Conservation (phyloP, 192 early-diverging fungal genomes). For the Backusella psychrophila region DNA sequence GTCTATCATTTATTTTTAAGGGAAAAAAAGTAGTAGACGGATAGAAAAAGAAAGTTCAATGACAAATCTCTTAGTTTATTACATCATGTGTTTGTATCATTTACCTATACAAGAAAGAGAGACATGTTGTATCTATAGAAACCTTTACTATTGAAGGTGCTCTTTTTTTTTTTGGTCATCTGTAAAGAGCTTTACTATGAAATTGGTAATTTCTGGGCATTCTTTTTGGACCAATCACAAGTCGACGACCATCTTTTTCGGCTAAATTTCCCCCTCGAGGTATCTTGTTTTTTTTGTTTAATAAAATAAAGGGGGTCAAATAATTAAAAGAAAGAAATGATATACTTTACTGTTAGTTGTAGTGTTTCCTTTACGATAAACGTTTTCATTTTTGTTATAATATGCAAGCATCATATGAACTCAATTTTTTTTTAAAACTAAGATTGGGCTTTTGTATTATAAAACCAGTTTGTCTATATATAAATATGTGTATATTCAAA, state of each 20-base stretch:
- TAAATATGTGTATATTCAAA: too few species aligned
- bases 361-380: neutral
- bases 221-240: neutral
- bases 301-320: neutral
- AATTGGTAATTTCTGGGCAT: slow-evolving; percentile 1
- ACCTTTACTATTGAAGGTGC: neutral
- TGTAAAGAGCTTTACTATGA: neutral
- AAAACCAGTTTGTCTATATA: neutral
- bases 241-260: neutral
- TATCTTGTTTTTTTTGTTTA: neutral
- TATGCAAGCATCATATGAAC: neutral
- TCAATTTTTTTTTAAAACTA: neutral
- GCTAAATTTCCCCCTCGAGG: neutral
- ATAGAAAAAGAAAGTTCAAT: neutral
- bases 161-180: neutral
- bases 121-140: neutral
- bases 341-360: neutral
- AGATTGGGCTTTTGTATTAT: neutral
- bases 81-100: neutral
- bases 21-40: neutral
- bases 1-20: neutral
- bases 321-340: neutral
- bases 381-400: neutral
- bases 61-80: neutral
- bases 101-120: neutral